Conservation (phyloP, 1,284 basidiomycete genomes). For the Cutaneotrichosporon dermatis region DNA sequence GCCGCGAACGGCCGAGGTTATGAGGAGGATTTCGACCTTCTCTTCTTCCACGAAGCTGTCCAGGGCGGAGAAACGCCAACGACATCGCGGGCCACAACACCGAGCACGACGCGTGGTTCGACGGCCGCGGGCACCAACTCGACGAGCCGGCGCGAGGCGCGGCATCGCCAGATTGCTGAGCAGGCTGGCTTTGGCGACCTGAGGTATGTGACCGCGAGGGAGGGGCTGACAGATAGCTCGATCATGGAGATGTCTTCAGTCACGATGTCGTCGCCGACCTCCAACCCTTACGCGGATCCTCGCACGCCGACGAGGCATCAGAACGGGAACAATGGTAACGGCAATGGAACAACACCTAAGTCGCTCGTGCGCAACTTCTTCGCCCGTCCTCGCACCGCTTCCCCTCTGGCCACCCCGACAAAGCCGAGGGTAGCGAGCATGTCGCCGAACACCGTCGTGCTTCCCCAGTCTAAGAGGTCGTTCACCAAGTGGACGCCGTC, state of each 20-base stretch:
- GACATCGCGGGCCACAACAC: neutral
- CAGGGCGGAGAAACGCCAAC: conserved; percentile 8
- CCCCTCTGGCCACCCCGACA: conserved; percentile 20
- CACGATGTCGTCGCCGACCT: conserved; percentile 24
- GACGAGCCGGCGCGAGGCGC: conserved; percentile 16
- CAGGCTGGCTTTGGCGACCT: conserved; percentile 44
- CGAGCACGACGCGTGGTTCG: neutral
- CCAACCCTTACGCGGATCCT: conserved; percentile 28
- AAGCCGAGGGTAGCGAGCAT: conserved; percentile 3
- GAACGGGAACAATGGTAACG: neutral
- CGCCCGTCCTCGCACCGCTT: conserved; percentile 16
- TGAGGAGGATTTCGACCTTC: conserved; percentile 27
- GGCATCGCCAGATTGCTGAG: conserved; percentile 26
- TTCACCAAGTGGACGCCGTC: conserved; percentile 24
- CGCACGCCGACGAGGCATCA: conserved; percentile 31
- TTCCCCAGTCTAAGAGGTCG: conserved; percentile 25
- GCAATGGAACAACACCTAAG: conserved; percentile 21
- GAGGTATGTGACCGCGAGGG: neutral
- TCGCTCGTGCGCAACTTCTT: conserved; percentile 42
- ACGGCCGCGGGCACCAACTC: conserved; percentile 11
- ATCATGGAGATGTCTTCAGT: conserved; percentile 31
- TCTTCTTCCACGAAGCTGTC: conserved; percentile 31
- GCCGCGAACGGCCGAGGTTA: conserved; percentile 5
- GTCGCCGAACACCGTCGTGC: conserved; percentile 26
- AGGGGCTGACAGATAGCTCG: neutral